Evolutionary conservation across 2,329 filamentous ascomycete genomes (phyloP).

Genomic region (Chalara sp.): DNA sequence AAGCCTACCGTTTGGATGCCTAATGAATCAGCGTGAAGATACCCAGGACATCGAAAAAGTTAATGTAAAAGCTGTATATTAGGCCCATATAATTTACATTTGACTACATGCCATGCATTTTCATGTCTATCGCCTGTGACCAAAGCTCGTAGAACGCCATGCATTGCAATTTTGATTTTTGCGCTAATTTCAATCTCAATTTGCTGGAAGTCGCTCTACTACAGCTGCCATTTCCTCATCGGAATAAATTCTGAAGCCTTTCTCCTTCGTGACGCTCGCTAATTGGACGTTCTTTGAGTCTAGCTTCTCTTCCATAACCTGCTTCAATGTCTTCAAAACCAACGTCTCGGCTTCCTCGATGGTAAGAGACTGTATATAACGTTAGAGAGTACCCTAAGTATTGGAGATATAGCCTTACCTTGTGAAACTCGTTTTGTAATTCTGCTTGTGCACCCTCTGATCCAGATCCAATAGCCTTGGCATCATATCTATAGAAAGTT

Average conservation of each 20-base stretch:
- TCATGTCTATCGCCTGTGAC: constrained; percentile 1
- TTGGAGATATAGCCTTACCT: constrained; percentile 39
- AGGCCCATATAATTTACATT: background rate
- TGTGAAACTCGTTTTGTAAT: constrained; percentile 97
- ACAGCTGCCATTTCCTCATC: constrained; percentile 96
- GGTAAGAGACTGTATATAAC: constrained; percentile 62
- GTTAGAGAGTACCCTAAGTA: constrained; percentile 14
- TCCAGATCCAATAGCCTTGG: constrained; percentile 95
- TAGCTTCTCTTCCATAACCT: constrained; percentile 99
- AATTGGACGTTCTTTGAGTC: constrained; percentile 98
- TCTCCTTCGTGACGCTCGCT: constrained; percentile 95
- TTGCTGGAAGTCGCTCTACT: constrained; percentile 72
- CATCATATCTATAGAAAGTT: constrained; percentile 98
- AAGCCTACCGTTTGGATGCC: background rate
- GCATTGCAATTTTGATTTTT: background rate
- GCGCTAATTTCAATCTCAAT: constrained; percentile 31
- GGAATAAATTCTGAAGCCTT: constrained; percentile 96
- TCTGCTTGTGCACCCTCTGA: constrained; percentile 97
- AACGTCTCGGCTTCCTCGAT: constrained; percentile 89
- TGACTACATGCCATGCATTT: background rate
- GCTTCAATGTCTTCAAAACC: constrained; percentile 95
- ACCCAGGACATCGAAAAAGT: background rate
- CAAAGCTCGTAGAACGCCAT: background rate
- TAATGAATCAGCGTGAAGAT: background rate
- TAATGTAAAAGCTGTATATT: background rate